Evolutionary conservation across 129 eudicot genomes (phyloP), one percentile per base, ranked within the genome.

Genomic region (Lactuca saligna): DNA sequence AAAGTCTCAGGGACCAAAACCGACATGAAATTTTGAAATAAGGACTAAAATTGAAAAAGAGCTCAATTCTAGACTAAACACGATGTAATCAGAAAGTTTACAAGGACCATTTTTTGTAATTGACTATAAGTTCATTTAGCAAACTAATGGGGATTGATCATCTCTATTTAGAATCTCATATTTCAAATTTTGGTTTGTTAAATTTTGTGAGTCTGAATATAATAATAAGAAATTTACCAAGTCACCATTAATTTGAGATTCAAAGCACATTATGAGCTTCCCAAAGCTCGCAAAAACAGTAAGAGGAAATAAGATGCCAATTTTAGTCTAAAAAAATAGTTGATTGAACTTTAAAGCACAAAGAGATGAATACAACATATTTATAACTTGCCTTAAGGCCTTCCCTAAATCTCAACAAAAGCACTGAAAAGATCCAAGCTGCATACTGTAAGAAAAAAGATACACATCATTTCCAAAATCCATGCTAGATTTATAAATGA

Each of bases 231-330:
- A 7, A 39, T 46, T 79, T 86, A 91, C 97, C 96, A 71, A 72
- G 84, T 85, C 81, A 88, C 94, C 49, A 78, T 82, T 73, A 82
- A 12, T 73, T 86, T 91, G 67, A 82, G 94, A 80, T 72, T 86
- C 60, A 84, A 82, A 46, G 87, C 71, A 51, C 62, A 75, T 65
- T 91, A 91, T 33, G 82, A 68, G 59, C 83, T 81, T 44, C 88
- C 97, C 79, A 91, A 77, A 42, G 88, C 60, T 59, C 96, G 72
- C 64, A 91, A 82, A 82, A 71, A 88, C 86, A 69, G 86, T 83
- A 74, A 88, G 68, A 54, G 97, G 94, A 65, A 91, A 88, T 83
- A 91, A 91, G 39, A 88, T 78, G 57, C 96, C 94, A 74, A 91
- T 86, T 84, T 91, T 96, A 68, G 86, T 85, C 96, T 91, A 76